A percentile compares a stretch with the other conserved stretches of the same genome.
These are phyloP conservation scores for Tuber umbilicatum DNA, from an alignment of 495 filamentous ascomycete species.

Conservation along the genomic window DNA sequence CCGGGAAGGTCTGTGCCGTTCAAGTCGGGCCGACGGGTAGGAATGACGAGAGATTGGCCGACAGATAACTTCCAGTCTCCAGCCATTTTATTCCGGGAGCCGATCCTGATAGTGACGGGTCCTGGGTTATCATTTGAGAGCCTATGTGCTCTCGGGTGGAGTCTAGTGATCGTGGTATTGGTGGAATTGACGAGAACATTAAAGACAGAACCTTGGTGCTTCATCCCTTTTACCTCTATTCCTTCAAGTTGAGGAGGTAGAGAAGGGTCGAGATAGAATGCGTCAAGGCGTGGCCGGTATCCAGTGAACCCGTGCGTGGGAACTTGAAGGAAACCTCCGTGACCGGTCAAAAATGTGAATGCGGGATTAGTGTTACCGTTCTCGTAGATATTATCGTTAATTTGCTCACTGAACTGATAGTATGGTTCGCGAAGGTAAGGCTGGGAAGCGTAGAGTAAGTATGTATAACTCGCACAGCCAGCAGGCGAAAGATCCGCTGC, in stretches of 20 bases:
- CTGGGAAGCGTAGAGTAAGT: conserved; percentile 49
- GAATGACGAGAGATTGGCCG: conserved; percentile 51
- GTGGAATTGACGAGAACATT: conserved; percentile 27
- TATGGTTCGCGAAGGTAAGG: conserved; percentile 54
- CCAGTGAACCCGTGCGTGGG: conserved; percentile 53
- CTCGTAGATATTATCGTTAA: conserved; percentile 55
- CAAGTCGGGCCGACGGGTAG: conserved; percentile 50
- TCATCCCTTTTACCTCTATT: conserved; percentile 38
- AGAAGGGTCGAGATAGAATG: conserved; percentile 51
- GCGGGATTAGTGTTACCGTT: conserved; percentile 59
- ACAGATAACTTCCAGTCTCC: conserved; percentile 49
- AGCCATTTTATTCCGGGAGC: conserved; percentile 23
- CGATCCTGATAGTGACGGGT: conserved; percentile 28
- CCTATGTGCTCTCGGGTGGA: conserved; percentile 11
- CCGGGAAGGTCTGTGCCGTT: conserved; percentile 36
- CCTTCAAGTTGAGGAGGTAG: conserved; percentile 52
- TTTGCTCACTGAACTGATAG: conserved; percentile 63
- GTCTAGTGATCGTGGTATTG: conserved; percentile 37
- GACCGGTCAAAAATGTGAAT: conserved; percentile 56
- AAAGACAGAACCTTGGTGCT: conserved; percentile 39
- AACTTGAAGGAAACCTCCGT: conserved; percentile 53
- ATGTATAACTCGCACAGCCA: conserved; percentile 54
- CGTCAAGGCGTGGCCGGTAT: conserved; percentile 48
- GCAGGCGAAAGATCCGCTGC: conserved; percentile 51
- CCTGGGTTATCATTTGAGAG: conserved; percentile 3